phyloP scores from a whole-genome alignment of 2,329 filamentous ascomycete species.

The Teratosphaeria pseudoeucalypti region DNA sequence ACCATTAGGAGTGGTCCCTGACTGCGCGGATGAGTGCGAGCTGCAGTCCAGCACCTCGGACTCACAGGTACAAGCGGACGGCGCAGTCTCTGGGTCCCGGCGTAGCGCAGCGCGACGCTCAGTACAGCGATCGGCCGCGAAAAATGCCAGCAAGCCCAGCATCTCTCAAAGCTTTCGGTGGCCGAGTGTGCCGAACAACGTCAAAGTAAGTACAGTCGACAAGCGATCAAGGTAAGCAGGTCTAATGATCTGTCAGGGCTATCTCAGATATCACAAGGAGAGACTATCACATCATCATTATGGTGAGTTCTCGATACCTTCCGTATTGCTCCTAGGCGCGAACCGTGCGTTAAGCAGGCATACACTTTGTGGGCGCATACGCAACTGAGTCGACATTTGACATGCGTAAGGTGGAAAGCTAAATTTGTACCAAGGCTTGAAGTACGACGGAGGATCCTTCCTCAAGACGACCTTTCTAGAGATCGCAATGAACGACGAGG shows the following conservation, averaged over 20 bases:
- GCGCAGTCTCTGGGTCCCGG: background rate
- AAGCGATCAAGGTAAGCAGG: background rate
- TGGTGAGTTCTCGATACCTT: constrained; percentile 23
- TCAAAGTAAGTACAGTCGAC: constrained; percentile 44
- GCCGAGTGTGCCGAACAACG: constrained; percentile 42
- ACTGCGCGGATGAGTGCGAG: constrained; percentile 28
- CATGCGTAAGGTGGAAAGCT: background rate
- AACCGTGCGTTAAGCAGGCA: background rate
- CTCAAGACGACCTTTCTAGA: constrained; percentile 61
- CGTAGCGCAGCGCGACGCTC: background rate
- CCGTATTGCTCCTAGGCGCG: background rate
- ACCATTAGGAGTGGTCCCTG: constrained; percentile 32
- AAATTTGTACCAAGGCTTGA: constrained; percentile 40
- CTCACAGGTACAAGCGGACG: background rate
- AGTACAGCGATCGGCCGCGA: constrained; percentile 11
- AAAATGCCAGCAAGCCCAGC: constrained; percentile 12
- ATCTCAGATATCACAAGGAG: constrained; percentile 67
- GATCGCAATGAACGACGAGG: constrained; percentile 63
- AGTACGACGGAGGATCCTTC: constrained; percentile 61
- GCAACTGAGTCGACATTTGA: background rate
- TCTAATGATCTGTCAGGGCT: constrained; percentile 25
- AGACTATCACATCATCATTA: constrained; percentile 78
- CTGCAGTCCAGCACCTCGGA: constrained; percentile 15
- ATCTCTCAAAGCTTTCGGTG: constrained; percentile 19
- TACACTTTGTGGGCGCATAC: background rate